Percentiles rank a stretch among this genome's conserved stretches.
phyloP scores from a whole-genome alignment of 306 rosid species.

The Cucumis melo region DNA sequence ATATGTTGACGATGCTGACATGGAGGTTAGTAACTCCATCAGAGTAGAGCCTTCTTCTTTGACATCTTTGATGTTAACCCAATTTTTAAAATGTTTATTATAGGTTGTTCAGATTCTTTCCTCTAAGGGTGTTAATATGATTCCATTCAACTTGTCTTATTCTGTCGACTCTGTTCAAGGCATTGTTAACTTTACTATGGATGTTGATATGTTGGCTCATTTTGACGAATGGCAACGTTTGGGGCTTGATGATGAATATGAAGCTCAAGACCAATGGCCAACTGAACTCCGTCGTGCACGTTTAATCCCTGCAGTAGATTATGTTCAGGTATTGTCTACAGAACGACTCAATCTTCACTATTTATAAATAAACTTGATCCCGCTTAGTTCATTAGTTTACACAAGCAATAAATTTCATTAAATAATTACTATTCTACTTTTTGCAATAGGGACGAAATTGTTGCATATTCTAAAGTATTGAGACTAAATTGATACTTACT shows the following conservation, averaged over 20 bases:
- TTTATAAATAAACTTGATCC: too few species aligned
- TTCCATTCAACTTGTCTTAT: conserved; percentile 56
- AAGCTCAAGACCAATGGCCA: conserved; percentile 84
- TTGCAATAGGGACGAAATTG: too few species aligned
- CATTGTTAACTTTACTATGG: conserved; percentile 67
- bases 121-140: conserved; percentile 51
- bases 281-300: conserved; percentile 43
- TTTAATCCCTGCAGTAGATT: conserved; percentile 53
- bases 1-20: conserved; percentile 63
- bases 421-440: too few species aligned
- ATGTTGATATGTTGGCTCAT: conserved; percentile 69
- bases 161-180: conserved; percentile 58
- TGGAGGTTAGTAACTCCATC: conserved; percentile 34
- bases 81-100: background rate
- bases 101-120: conserved; percentile 53
- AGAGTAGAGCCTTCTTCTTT: background rate
- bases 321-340: conserved; percentile 34
- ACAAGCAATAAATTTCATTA: too few species aligned
- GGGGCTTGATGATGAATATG: conserved; percentile 44
- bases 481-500: too few species aligned
- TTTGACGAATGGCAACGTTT: conserved; percentile 72
- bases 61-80: background rate
- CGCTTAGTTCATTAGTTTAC: too few species aligned
- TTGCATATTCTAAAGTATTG: too few species aligned
- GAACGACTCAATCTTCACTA: too few species aligned